Evolutionary conservation across 352 stramenopile species (phyloP), one percentile per base, ranked within the genome.

Genomic region (Pythium insidiosum): DNA sequence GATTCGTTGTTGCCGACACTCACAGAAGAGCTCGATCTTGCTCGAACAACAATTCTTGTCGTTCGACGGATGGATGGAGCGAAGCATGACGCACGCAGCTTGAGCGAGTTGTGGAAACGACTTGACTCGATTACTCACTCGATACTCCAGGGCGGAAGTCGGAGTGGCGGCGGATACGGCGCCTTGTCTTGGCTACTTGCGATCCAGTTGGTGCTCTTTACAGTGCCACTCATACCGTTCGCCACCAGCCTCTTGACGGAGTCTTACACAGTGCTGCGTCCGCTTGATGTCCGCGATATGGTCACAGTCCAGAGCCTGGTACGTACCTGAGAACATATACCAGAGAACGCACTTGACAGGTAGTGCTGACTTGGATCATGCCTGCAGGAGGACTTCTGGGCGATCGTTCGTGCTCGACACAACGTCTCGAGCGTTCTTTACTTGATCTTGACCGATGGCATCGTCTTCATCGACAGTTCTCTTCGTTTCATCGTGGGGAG

Each of bases 281-380:
- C 61, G 21, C 50, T 87, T 19, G 73, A 87, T 31, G 73, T 83
- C n/a, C 64, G 71, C 23, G 73, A 67, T 19, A 57, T 73, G 25
- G 55, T 61, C 7, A 57, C 66, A 12, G 66, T 74, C 25, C 66
- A 73, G 22, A 65, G 43, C 4, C 49, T 70, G 43, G 68, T 57
- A 46, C 33, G 49, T 30, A 10, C 1, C 6, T 35, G 20, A 24
- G 12, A 31, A 11, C 11, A 15, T n/a, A n/a, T n/a, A n/a, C n/a
- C n/a, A n/a, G n/a, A n/a, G n/a, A n/a, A n/a, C n/a, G n/a, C n/a
- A 40, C 9, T 33, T 11, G 12, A 30, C 29, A 15, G 5, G 7
- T 9, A 41, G 23, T 30, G 16, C 31, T n/a, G 16, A 9, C 26
- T 19, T 29, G 34, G 20, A 25, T 39, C 15, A 25, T 18, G 24